Conservation (phyloP, 495 filamentous ascomycete species). For the Symbiotaphrina buchneri region DNA sequence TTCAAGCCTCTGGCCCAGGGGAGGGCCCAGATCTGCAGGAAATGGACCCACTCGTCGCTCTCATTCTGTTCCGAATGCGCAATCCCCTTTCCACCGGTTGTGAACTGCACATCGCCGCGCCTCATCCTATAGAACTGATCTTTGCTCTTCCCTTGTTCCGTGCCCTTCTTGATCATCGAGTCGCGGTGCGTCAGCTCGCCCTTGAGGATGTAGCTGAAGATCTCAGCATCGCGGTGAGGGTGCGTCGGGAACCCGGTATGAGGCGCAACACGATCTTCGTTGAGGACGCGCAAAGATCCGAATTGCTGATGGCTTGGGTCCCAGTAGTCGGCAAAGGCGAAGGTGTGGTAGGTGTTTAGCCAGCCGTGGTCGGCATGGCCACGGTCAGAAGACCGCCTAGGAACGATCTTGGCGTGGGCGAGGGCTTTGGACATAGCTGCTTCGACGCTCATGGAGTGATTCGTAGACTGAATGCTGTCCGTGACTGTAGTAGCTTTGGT, state of each 20-base stretch:
- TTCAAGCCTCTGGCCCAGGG: constrained; percentile 45
- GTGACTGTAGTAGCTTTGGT: too few relatives aligned
- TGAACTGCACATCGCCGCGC: constrained; percentile 66
- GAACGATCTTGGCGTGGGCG: constrained; percentile 41
- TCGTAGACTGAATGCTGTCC: too few relatives aligned
- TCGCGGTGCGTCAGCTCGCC: constrained; percentile 70
- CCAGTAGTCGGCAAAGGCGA: constrained; percentile 56
- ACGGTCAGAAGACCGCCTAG: constrained; percentile 33
- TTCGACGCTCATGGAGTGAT: too few relatives aligned
- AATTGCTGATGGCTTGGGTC: constrained; percentile 38
- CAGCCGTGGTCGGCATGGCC: constrained; percentile 62
- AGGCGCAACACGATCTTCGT: constrained; percentile 56
- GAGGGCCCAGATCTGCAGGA: constrained; percentile 63
- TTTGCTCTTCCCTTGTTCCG: constrained; percentile 19
- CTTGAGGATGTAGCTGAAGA: constrained; percentile 60
- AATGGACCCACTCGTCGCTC: constrained; percentile 40
- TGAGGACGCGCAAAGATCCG: constrained; percentile 54
- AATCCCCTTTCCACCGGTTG: constrained; percentile 55
- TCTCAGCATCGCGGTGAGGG: constrained; percentile 60
- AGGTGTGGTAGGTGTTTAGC: constrained; percentile 70
- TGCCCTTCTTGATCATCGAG: constrained; percentile 37
- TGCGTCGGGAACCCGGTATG: constrained; percentile 58
- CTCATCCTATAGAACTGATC: constrained; percentile 49
- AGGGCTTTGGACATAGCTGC: constrained; percentile 25
- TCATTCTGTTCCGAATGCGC: constrained; percentile 60